Base-by-base conservation (phyloP, 2,329 filamentous ascomycete species). In the Xylariomycetidae sp. region DNA sequence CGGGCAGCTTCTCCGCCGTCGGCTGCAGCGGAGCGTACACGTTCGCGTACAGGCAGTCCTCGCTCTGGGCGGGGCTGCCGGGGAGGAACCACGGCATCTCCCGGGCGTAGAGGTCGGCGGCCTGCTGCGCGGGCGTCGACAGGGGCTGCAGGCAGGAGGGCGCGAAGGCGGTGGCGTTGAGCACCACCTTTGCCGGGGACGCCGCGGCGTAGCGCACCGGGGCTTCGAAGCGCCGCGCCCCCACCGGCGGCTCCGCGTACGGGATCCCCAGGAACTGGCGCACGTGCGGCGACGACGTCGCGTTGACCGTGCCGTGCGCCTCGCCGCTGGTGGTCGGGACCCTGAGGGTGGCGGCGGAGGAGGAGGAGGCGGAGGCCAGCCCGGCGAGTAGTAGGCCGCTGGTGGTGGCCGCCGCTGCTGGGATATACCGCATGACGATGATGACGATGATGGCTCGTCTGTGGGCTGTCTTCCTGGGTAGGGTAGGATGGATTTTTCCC, bases 21-120 rank as follows among this genome's bases (percentile, higher is more conserved):
- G 15, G 13, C 7, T 13, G 10, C 9, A n/a, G 28, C 4, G 44
- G 44, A 8, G 39, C 35, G 23, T 32, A 43, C n/a, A 47, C 28
- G 10, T 32, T 40, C 4, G 41, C 19, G 10, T 29, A 35, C 18
- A 47, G 23, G 34, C 44, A 47, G 23, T 47, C 42, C 27, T 47
- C 44, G 9, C 31, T 38, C 14, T 38, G 33, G 3, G 23, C 33
- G 5, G 27, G 29, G 8, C 31, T 34, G 5, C 32, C 35, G 17
- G 28, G 24, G 8, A 33, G 29, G 20, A 47, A 39, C 10, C 37
- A 10, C 2, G 31, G 18, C 2, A 30, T 28, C 10, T 29, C 24
- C 13, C 32, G 31, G 14, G 24, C 30, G 6, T 33, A 26, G 13
- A 25, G 30, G 10, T 23, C 30, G 6, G 32, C 28, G 25, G 31